A percentile compares a stretch with the other conserved stretches of the same genome.
phyloP scores from a whole-genome alignment of 306 rosid genomes.

The Rubus parviflorus region DNA sequence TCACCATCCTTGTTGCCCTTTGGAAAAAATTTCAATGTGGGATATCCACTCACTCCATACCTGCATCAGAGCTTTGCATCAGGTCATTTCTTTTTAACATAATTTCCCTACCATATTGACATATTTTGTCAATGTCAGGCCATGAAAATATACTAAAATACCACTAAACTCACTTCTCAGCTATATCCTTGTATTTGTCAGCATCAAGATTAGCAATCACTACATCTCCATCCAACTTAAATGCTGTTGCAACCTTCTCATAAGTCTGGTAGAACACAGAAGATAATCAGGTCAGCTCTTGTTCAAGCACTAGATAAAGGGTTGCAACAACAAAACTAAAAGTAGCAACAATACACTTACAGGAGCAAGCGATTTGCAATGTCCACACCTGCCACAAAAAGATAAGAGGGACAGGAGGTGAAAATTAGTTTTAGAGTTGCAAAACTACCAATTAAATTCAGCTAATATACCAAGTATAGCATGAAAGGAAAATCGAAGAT shows the following conservation, averaged over 20 bases:
- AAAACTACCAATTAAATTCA: neutral
- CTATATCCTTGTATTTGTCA: slow-evolving; percentile 68
- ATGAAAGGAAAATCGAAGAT: slow-evolving; percentile 5
- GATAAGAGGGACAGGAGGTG: neutral
- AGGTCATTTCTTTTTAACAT: neutral
- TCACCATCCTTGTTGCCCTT: slow-evolving; percentile 75
- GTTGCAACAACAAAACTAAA: slow-evolving; percentile 15
- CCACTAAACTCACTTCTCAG: slow-evolving; percentile 64
- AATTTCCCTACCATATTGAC: neutral
- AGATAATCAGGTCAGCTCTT: slow-evolving; percentile 25
- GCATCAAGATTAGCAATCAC: slow-evolving; percentile 77
- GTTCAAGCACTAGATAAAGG: slow-evolving; percentile 14
- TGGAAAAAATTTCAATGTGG: slow-evolving; percentile 83
- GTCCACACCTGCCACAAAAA: slow-evolving; percentile 77
- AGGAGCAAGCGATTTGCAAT: slow-evolving; percentile 88
- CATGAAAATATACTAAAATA: neutral
- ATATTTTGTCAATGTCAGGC: neutral
- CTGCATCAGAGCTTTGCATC: slow-evolving; percentile 40
- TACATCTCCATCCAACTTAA: slow-evolving; percentile 64
- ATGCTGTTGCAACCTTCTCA: slow-evolving; percentile 85
- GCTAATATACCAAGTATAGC: neutral
- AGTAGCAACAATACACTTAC: slow-evolving; percentile 48
- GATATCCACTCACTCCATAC: slow-evolving; percentile 76
- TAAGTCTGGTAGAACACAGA: slow-evolving; percentile 47
- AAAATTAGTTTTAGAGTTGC: slow-evolving; percentile 10